Evolutionary conservation across 2,329 filamentous ascomycete genomes (phyloP).

Genomic region (Cordyceps militaris): DNA sequence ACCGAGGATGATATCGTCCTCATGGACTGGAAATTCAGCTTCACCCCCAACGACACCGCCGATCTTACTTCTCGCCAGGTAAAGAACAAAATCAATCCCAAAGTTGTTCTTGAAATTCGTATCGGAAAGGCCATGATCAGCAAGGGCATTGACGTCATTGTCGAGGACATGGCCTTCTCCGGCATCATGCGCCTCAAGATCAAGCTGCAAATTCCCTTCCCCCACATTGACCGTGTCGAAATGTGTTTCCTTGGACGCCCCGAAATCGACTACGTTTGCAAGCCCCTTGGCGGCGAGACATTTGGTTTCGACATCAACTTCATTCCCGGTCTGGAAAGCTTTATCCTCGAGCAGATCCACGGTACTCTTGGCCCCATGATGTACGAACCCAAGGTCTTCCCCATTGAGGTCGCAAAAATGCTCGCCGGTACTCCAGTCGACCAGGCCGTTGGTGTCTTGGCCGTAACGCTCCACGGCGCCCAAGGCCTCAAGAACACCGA

Average conservation of each 20-base stretch:
- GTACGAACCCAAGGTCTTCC: constrained; percentile 96
- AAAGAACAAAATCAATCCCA: constrained; percentile 94
- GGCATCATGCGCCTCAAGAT: constrained; percentile 96
- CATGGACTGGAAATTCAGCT: constrained; percentile 99
- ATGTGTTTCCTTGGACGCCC: constrained; percentile 90
- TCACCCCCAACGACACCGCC: constrained; percentile 87
- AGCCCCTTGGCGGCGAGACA: constrained; percentile 88
- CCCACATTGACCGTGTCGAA: constrained; percentile 89
- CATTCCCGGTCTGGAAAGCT: constrained; percentile 85
- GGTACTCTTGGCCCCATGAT: constrained; percentile 93
- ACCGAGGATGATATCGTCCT: constrained; percentile 90
- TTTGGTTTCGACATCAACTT: constrained; percentile 99
- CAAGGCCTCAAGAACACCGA: constrained; percentile 91
- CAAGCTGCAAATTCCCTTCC: constrained; percentile 93
- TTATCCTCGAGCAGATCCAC: constrained; percentile 95
- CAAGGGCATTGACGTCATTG: constrained; percentile 94
- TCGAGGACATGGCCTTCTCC: constrained; percentile 94
- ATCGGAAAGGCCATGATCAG: constrained; percentile 95
- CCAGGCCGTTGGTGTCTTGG: constrained; percentile 89
- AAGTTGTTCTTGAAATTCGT: constrained; percentile 89
- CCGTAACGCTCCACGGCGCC: constrained; percentile 84
- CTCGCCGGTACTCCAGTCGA: constrained; percentile 89
- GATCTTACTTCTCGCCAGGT: constrained; percentile 87
- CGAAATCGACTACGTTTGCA: constrained; percentile 93
- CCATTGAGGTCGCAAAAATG: constrained; percentile 98